Evolutionary conservation across 2,329 filamentous ascomycete genomes (phyloP), one percentile per base, ranked within the genome.

Genomic region (Cladosporium phlei): DNA sequence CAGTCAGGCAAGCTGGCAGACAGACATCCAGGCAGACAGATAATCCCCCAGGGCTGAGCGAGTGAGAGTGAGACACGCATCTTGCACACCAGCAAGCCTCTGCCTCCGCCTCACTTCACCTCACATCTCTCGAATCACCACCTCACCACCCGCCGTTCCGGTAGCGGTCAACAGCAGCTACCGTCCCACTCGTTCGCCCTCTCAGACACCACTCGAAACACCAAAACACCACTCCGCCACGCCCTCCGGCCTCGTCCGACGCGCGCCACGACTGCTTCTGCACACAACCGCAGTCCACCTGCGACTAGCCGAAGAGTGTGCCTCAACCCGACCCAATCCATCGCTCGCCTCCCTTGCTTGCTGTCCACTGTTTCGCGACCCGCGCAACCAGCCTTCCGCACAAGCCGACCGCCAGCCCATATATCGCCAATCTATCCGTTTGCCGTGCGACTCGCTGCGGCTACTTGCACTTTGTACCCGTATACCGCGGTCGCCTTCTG

Each of bases 401-500:
- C 34, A n/a, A 45, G 22, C 30, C 42, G 22, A 21, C 17, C 33
- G 20, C 11, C 21, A 47, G 19, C 19, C 16, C n/a, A 24, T 20
- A 39, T 17, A 37, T 51, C 38, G 43, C 29, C 27, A 38, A 43
- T 52, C 46, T 50, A 47, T 43, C 39, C 46, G 50, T 46, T 27
- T 14, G 17, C 11, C 25, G 42, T 45, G 42, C 42, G 22, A 45
- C 42, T 47, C 45, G 39, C 30, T 19, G 19, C 46, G 28, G 38
- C 30, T 37, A n/a, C 17, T n/a, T 38, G 37, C 30, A 14, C 29
- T 28, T 29, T 43, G 38, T 48, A 21, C 16, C 32, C 39, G 16
- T 20, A 38, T 28, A 25, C 45, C 34, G 45, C 44, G 37, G 30
- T 38, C 27, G 35, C 32, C 30, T 42, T 28, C 14, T 35, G n/a